Base-by-base conservation (phyloP, 2,329 filamentous ascomycete species). In the Claviceps humidiphila region DNA sequence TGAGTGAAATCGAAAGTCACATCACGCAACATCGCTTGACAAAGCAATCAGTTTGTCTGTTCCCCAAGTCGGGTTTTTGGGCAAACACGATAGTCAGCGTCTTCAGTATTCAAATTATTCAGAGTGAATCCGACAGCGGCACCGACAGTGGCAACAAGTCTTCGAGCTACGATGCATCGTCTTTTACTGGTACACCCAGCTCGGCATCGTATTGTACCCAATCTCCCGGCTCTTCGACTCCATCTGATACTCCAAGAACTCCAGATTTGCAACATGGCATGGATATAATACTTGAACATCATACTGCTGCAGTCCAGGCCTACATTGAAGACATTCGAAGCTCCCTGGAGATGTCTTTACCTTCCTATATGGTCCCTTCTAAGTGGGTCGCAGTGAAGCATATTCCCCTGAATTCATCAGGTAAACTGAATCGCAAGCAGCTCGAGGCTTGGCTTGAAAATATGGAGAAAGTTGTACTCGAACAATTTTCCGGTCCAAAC, bases 331-430 rank as follows among this genome's bases (percentile, higher is more conserved):
- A 51, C 41, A 49, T 54, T 43, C 53, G n/a, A 50, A 55, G 20
- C 51, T 50, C 2, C 49, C 56, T 37, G 14, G 55, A n/a, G 38
- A 51, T 13, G 17, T 51, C 44, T 3, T 49, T 60, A 2, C 57
- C 58, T 4, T 45, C 47, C 1, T 58, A 58, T 42, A 59, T 59
- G 58, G 50, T 58, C 1, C 58, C 58, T 0, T 50, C 55, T 7
- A 53, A 51, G 5, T 60, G 53, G 40, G 50, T 60, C 13, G 52
- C 55, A 17, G 38, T 59, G 5, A 44, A 47, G 16, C 26, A 51
- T 9, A 50, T 59, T 8, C 58, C 58, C 4, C 40, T 58, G 11
- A 53, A 54, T 9, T 37, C 53, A 1, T 56, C 51, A 5, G 58
- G 58, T 4, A 59, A 59, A 46, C 49, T 56, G 4, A 57, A 59